Evolutionary conservation across 169 alveolate species (phyloP), one percentile per base, ranked within the genome.

Genomic region (Theileria equi): DNA sequence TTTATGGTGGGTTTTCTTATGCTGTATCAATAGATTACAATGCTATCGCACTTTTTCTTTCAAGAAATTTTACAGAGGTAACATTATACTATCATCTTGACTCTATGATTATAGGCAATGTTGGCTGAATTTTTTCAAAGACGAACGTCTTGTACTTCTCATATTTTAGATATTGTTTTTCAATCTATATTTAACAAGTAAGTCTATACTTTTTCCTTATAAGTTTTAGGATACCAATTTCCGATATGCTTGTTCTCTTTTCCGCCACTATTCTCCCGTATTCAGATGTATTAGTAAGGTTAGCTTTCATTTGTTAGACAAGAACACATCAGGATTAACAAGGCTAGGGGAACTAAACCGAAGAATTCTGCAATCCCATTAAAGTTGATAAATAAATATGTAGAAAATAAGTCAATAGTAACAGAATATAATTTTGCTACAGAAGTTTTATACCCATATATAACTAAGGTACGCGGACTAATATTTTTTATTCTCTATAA

Each of bases 1-100:
- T 43, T 38, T 71, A 71, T 34, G 82, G 82, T 5, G 82, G 82
- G 8, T 71, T 71, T 26, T 72, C 74, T 5, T 58, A 71, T 66
- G 49, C 41, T 41, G 41, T 71, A 11, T 25, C 60, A 7, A 32
- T 71, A 10, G 82, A 71, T 58, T 67, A 55, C 66, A 71, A 60
- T 45, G 52, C 55, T 48, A 59, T 71, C 6, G 49, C 53, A 44
- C 74, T 71, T 11, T 17, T 44, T 31, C 57, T 71, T 10, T 71
- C 74, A 36, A 66, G 60, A 48, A 13, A 10, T 5, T 49, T 47
- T 67, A 29, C 74, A 10, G 82, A 71, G 34, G 63, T 53, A 10
- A 53, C 45, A 36, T 36, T 13, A 11, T 13, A 36, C 13, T 36
- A 21, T 5, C 31, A 50, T 17, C 16, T 7, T 16, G 17, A 50